Evolutionary conservation across 768 basidiomycete species (phyloP), one percentile per base, ranked within the genome.

Genomic region (Boletus insuetus): DNA sequence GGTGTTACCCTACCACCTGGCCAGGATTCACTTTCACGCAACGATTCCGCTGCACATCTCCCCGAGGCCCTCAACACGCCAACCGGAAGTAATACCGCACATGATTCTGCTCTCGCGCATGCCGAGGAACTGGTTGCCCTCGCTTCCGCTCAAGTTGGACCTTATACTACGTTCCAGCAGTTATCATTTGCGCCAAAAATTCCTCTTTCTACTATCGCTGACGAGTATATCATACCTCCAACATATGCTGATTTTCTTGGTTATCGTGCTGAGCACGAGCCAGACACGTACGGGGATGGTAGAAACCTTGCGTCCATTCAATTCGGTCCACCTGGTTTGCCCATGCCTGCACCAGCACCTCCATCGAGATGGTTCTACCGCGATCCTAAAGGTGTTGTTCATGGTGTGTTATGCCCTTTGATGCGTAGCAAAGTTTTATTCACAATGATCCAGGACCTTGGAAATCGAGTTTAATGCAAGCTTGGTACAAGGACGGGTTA

Each of bases 141-240:
- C 9, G 83, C 86, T 37, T 83, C 85, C 3, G 79, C 86, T 9
- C 84, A 87, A 53, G 83, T 85, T 71, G 89, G 90, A 19, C 84
- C 91, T 31, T 96, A 94, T 68, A 91, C 89, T 19, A 94, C 91
- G 8, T 95, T 96, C 74, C 94, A 94, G 66, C 93, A 96, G 73
- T 75, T 96, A 16, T 79, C 78, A 9, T 94, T 92, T 64, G 82
- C 94, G 4, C 93, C 93, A 11, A 86, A 81, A 48, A 91, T 96
- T 63, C 93, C 93, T n/a, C 77, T 94, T 51, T 88, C 89, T 26
- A 82, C 88, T 0, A 89, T 96, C 51, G 89, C 92, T 29, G 90
- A 94, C 64, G 91, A 94, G 40, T 96, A 91, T 70, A 82, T 92
- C 54, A 96, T 96, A 49, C 93, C 93, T 9, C 93, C 93, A 1